Conservation (phyloP, 768 basidiomycete species). For the Cyathus striatus region DNA sequence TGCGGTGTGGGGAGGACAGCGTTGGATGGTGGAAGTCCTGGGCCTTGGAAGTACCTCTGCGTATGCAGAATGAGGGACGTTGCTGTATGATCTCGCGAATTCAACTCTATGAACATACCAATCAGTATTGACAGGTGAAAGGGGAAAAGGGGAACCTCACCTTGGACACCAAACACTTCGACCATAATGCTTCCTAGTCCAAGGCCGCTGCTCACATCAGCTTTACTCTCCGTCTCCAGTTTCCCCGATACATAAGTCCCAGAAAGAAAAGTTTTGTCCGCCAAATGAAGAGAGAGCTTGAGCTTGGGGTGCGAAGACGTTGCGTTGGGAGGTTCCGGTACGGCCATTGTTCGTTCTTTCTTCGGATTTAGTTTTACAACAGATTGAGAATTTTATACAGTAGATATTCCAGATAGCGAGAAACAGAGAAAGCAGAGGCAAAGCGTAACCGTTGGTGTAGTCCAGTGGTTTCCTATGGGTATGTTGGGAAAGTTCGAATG, state of each 20-base stretch:
- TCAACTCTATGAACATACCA: constrained; percentile 49
- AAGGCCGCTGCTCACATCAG: constrained; percentile 59
- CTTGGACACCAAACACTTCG: constrained; percentile 72
- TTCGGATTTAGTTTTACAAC: too few relatives aligned
- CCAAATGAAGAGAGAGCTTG: constrained; percentile 57
- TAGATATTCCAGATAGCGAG: too few relatives aligned
- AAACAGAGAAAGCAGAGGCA: too few relatives aligned
- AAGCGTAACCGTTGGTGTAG: too few relatives aligned
- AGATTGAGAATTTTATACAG: too few relatives aligned
- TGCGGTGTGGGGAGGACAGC: constrained; percentile 64
- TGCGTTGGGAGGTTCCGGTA: constrained; percentile 72
- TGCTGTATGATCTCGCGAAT: constrained; percentile 75
- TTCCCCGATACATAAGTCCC: constrained; percentile 66
- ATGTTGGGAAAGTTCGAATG: too few relatives aligned
- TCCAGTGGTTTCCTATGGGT: too few relatives aligned
- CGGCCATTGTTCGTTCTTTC: too few relatives aligned
- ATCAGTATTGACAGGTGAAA: constrained; percentile 7
- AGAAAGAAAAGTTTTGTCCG: constrained; percentile 58
- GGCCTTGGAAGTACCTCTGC: constrained; percentile 73
- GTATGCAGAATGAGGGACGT: constrained; percentile 72
- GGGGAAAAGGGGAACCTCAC: constrained; percentile 25
- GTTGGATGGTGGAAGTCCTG: constrained; percentile 78
- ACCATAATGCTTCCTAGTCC: constrained; percentile 75
- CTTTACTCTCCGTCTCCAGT: constrained; percentile 75
- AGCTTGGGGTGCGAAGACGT: constrained; percentile 77